phyloP scores from a whole-genome alignment of 2,329 filamentous ascomycete genomes.

The Fusarium armeniacum region DNA sequence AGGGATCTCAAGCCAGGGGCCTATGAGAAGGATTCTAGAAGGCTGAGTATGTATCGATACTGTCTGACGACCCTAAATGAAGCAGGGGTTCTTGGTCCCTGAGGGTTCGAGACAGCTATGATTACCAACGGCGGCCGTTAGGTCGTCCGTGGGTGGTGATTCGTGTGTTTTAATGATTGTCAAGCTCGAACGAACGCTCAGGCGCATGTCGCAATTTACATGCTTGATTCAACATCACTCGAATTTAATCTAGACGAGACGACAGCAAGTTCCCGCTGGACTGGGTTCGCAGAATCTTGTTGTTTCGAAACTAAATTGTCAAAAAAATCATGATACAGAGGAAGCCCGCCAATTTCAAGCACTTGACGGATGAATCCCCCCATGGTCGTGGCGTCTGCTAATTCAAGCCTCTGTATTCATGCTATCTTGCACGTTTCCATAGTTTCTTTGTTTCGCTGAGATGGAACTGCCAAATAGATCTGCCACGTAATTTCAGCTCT shows the following conservation, averaged over 20 bases:
- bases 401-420: conserved; percentile 8
- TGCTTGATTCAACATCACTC: conserved; percentile 1
- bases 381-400: conserved; percentile 7
- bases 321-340: conserved; percentile 27
- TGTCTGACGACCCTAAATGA: conserved; percentile 16
- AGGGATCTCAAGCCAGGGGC: conserved; percentile 37
- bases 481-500: conserved; percentile 21
- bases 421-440: conserved; percentile 6
- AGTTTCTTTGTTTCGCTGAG: neutral
- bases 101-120: conserved; percentile 16
- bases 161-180: neutral
- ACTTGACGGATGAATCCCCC: conserved; percentile 18
- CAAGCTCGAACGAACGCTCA: conserved; percentile 6
- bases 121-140: conserved; percentile 20
- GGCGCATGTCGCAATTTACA: neutral
- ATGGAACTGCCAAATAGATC: neutral
- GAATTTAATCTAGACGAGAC: conserved; percentile 16
- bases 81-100: conserved; percentile 32
- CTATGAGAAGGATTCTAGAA: conserved; percentile 49
- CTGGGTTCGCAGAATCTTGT: conserved; percentile 1
- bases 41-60: conserved; percentile 38
- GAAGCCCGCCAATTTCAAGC: conserved; percentile 29
- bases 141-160: conserved; percentile 15
- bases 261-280: neutral
- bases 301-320: conserved; percentile 35